A percentile compares a stretch with the other conserved stretches of the same genome.
These are phyloP conservation scores for Leucaena leucocephala DNA, from an alignment of 306 rosid genomes.

Conservation along the genomic window DNA sequence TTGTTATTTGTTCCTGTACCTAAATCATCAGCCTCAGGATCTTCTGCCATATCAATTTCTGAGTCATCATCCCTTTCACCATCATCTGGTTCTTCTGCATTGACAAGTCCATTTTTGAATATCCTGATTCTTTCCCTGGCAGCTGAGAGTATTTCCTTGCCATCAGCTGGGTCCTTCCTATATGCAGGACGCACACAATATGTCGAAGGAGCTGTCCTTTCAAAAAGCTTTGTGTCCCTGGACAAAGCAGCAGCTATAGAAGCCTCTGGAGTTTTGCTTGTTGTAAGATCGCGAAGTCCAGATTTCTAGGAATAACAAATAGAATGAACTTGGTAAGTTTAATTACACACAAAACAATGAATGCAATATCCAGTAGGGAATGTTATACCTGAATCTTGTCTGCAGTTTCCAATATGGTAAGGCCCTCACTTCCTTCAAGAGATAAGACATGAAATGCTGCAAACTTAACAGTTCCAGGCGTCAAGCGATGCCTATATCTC, in stretches of 20 bases:
- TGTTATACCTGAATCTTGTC: slow-evolving; percentile 75
- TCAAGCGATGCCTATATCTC: slow-evolving; percentile 70
- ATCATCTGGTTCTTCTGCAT: slow-evolving; percentile 62
- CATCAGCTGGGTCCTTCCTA: slow-evolving; percentile 70
- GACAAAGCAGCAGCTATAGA: slow-evolving; percentile 79
- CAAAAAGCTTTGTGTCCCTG: slow-evolving; percentile 84
- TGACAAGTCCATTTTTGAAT: slow-evolving; percentile 54
- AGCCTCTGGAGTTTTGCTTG: slow-evolving; percentile 89
- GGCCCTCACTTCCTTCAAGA: slow-evolving; percentile 77
- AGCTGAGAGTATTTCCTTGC: slow-evolving; percentile 61
- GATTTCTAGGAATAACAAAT: slow-evolving; percentile 57
- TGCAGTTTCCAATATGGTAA: slow-evolving; percentile 74
- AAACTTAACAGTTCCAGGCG: slow-evolving; percentile 86
- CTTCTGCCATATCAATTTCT: slow-evolving; percentile 63
- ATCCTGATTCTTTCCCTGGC: slow-evolving; percentile 69
- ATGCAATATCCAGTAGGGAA: slow-evolving; percentile 4
- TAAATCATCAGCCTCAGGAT: slow-evolving; percentile 63
- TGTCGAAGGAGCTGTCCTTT: slow-evolving; percentile 81
- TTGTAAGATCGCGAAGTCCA: slow-evolving; percentile 81
- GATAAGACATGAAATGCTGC: slow-evolving; percentile 92
- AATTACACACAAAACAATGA: slow-evolving; percentile 11
- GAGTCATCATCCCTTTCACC: slow-evolving; percentile 79
- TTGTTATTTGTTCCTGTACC: slow-evolving; percentile 47
- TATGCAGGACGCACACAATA: slow-evolving; percentile 72
- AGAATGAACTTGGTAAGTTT: neutral